A percentile compares a stretch with the other conserved stretches of the same genome.
Evolutionary conservation across 2,329 filamentous ascomycete species (phyloP).

Genomic region (Didymella glomerata): DNA sequence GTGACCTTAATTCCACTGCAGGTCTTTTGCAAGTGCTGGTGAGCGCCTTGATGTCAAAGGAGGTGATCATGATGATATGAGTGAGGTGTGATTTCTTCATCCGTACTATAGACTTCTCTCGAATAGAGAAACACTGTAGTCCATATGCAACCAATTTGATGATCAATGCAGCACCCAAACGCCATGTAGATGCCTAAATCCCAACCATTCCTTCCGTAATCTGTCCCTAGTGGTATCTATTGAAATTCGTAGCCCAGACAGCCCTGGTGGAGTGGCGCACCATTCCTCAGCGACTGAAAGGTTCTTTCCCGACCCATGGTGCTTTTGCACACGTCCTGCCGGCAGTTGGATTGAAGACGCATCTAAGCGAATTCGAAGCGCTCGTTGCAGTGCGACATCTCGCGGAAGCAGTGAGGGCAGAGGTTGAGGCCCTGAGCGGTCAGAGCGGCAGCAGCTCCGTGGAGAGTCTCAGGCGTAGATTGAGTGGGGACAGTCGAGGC

Average conservation of each 20-base stretch:
- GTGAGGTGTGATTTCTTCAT: slow-evolving; percentile 12
- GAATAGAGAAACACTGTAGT: not conserved
- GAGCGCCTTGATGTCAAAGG: not conserved
- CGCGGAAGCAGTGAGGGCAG: slow-evolving; percentile 41
- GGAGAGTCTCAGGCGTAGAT: slow-evolving; percentile 34
- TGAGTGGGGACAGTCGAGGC: slow-evolving; percentile 25
- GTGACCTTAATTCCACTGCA: no score
- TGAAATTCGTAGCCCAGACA: slow-evolving; percentile 18
- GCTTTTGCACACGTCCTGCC: not conserved
- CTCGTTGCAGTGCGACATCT: slow-evolving; percentile 39
- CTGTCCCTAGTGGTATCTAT: slow-evolving; percentile 11
- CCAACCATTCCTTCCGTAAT: not conserved
- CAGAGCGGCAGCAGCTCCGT: slow-evolving; percentile 33
- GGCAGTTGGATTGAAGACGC: not conserved
- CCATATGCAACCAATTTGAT: not conserved
- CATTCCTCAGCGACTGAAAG: not conserved
- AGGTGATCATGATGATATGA: not conserved
- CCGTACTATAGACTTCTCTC: not conserved
- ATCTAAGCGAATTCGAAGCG: slow-evolving; percentile 35
- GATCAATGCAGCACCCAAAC: slow-evolving; percentile 3
- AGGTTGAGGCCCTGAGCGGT: slow-evolving; percentile 36
- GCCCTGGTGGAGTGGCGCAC: not conserved
- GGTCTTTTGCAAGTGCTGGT: no score
- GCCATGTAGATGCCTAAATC: slow-evolving; percentile 16
- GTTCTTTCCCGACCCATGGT: not conserved